phyloP scores from a whole-genome alignment of 192 early-diverging fungal genomes.

The Coemansia sp. region DNA sequence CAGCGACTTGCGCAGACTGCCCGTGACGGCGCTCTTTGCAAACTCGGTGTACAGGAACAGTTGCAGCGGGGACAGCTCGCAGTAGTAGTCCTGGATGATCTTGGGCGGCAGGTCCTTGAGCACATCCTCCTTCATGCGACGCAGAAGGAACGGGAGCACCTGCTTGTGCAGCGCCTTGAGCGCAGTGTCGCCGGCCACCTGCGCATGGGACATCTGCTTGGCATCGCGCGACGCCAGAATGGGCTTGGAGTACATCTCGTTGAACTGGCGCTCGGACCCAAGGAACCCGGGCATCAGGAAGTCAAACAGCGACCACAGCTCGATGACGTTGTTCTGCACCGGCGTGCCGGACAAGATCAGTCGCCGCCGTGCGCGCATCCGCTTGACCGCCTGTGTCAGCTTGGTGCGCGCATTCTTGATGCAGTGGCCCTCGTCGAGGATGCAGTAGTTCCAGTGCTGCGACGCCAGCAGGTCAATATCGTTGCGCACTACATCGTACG shows the following conservation, averaged over 20 bases:
- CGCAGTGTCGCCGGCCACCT: conserved; percentile 55
- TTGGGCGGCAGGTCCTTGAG: conserved; percentile 95
- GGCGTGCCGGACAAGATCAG: conserved; percentile 97
- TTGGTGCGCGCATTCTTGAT: conserved; percentile 96
- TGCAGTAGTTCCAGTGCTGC: conserved; percentile 89
- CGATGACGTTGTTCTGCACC: conserved; percentile 96
- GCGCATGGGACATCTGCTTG: conserved; percentile 58
- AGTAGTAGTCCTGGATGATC: conserved; percentile 99
- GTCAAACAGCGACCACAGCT: conserved; percentile 98
- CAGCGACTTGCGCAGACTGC: conserved; percentile 30
- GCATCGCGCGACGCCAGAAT: conserved; percentile 89
- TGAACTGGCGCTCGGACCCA: conserved; percentile 92
- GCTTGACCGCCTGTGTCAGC: conserved; percentile 89
- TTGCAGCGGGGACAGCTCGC: conserved; percentile 89
- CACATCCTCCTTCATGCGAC: conserved; percentile 98
- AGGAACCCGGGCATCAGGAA: conserved; percentile 99
- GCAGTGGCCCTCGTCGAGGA: conserved; percentile 97
- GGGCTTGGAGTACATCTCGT: conserved; percentile 90
- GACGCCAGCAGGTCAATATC: conserved; percentile 80
- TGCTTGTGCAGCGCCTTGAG: conserved; percentile 94
- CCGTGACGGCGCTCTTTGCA: conserved; percentile 60
- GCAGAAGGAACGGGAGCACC: conserved; percentile 91
- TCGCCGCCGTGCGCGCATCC: conserved; percentile 81
- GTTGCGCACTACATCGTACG: conserved; percentile 95
- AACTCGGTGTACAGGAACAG: conserved; percentile 93